Conservation (phyloP, 768 basidiomycete genomes). For the Cubamyces lactineus region DNA sequence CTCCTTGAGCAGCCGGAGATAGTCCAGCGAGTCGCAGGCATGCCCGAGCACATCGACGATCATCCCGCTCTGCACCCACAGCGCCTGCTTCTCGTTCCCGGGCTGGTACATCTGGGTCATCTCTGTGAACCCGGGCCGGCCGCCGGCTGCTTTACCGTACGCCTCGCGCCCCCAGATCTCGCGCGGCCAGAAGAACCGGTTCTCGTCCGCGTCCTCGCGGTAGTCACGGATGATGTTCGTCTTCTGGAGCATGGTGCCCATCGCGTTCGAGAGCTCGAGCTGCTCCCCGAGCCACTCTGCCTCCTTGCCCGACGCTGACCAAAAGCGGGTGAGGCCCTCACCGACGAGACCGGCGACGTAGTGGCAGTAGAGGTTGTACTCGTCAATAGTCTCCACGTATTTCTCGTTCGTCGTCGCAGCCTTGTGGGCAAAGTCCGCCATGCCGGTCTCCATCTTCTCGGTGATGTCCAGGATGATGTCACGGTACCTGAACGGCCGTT, state of each 20-base stretch:
- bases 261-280: constrained; percentile 87
- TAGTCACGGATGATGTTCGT: constrained; percentile 98
- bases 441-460: constrained; percentile 88
- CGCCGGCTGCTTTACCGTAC: constrained; percentile 48
- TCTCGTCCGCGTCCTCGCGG: constrained; percentile 86
- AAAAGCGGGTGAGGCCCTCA: constrained; percentile 89
- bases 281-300: constrained; percentile 71
- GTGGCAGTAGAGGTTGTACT: constrained; percentile 98
- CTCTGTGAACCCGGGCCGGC: constrained; percentile 52
- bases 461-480: constrained; percentile 81
- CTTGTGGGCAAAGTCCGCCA: constrained; percentile 94
- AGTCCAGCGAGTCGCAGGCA: constrained; percentile 84
- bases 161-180: constrained; percentile 78
- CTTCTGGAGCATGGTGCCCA: constrained; percentile 97
- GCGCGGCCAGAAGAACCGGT: constrained; percentile 91
- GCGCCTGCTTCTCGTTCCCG: constrained; percentile 62
- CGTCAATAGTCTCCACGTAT: constrained; percentile 74
- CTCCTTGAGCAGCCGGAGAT: constrained; percentile 82
- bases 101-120: constrained; percentile 68
- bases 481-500: constrained; percentile 57
- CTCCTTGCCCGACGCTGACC: constrained; percentile 86
- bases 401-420: constrained; percentile 70
- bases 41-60: constrained; percentile 86
- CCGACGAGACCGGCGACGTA: constrained; percentile 98
- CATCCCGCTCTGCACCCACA: constrained; percentile 88